Evolutionary conservation across 768 basidiomycete species (phyloP).

Genomic region (Dacryopinax spathularia): DNA sequence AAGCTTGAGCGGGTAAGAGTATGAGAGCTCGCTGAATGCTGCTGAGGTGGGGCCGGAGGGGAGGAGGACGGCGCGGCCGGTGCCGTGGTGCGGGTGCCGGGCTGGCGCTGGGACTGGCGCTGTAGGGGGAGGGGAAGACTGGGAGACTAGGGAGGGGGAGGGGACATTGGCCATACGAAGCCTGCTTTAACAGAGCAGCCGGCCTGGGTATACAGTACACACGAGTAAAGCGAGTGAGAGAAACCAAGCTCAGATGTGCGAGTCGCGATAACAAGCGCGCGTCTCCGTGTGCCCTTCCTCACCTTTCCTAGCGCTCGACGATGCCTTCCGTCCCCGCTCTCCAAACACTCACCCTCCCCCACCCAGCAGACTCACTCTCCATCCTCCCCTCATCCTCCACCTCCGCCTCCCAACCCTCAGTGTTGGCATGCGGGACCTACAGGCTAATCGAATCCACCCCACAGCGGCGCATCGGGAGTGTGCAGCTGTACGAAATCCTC

Average conservation of each 20-base stretch:
- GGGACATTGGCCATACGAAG: background rate
- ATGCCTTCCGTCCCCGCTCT: background rate
- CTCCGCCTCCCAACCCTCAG: background rate
- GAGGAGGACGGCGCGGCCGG: constrained; percentile 12
- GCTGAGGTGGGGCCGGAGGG: constrained; percentile 35
- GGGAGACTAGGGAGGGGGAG: no score
- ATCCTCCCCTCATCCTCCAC: background rate
- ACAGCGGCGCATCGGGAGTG: background rate
- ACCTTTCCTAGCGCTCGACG: no score
- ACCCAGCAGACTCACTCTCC: background rate
- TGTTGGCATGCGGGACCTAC: background rate
- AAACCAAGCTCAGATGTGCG: background rate
- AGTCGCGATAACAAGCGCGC: background rate
- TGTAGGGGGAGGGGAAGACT: no score
- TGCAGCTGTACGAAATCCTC: background rate
- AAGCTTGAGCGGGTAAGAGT: constrained; percentile 77
- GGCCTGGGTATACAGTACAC: background rate
- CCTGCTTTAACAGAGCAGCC: background rate
- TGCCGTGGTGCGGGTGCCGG: constrained; percentile 7
- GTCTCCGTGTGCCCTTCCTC: background rate
- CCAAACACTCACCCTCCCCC: background rate
- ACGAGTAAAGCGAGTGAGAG: background rate
- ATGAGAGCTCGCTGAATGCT: constrained; percentile 59
- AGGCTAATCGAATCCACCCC: background rate
- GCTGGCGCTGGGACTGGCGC: background rate